Evolutionary conservation across 2,329 filamentous ascomycete species (phyloP).

Genomic region (Botrytis fabae): DNA sequence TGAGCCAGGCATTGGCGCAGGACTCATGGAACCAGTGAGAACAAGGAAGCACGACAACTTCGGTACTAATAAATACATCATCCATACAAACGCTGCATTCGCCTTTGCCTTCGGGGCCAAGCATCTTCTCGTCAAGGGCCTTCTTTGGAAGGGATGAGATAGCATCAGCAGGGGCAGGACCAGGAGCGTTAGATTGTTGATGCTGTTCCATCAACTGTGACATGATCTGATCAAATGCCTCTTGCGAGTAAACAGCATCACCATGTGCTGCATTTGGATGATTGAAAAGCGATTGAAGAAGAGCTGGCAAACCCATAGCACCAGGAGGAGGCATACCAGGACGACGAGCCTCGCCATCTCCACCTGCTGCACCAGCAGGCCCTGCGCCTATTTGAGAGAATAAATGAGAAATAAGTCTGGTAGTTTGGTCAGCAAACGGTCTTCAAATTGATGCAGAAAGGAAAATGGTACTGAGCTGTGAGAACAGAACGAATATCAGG

Average conservation of each 20-base stretch:
- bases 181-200: slow-evolving; percentile 72
- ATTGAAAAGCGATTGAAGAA: slow-evolving; percentile 54
- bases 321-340: slow-evolving; percentile 42
- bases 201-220: slow-evolving; percentile 86
- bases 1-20: slow-evolving; percentile 81
- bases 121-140: slow-evolving; percentile 67
- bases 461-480: slow-evolving; percentile 27
- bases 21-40: slow-evolving; percentile 89
- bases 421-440: slow-evolving; percentile 36
- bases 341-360: slow-evolving; percentile 31
- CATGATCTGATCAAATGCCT: slow-evolving; percentile 86
- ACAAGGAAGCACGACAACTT: slow-evolving; percentile 79
- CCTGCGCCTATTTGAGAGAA: slow-evolving; percentile 31
- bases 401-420: slow-evolving; percentile 37
- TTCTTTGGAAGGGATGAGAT: slow-evolving; percentile 74
- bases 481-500: slow-evolving; percentile 23
- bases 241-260: slow-evolving; percentile 87
- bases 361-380: slow-evolving; percentile 24
- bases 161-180: slow-evolving; percentile 73
- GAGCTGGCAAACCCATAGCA: slow-evolving; percentile 49
- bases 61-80: slow-evolving; percentile 68
- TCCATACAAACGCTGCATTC: slow-evolving; percentile 98
- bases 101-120: slow-evolving; percentile 62
- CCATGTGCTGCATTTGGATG: slow-evolving; percentile 59
- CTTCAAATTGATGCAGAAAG: slow-evolving; percentile 31